Evolutionary conservation across 1,284 basidiomycete genomes (phyloP).

Genomic region (Fomitopsis schrenkii): DNA sequence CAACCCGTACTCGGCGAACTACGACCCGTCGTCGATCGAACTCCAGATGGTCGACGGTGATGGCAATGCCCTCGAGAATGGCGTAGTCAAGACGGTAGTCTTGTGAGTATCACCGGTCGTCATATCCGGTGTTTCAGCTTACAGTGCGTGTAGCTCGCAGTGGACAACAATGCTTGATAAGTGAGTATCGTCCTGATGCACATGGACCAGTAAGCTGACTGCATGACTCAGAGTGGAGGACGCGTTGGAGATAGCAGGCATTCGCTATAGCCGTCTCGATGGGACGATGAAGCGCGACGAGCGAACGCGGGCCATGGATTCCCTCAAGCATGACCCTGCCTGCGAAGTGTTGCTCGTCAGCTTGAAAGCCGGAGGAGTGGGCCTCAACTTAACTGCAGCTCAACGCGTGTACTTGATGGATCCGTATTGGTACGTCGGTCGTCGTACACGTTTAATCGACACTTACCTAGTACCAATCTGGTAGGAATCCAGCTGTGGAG

Average conservation of each 20-base stretch:
- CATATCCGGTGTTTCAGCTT: slow-evolving; percentile 4
- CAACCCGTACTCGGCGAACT: slow-evolving; percentile 85
- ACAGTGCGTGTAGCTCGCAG: slow-evolving; percentile 62
- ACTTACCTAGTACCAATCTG: background rate
- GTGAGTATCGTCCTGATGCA: slow-evolving; percentile 35
- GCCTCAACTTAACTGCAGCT: slow-evolving; percentile 90
- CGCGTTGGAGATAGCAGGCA: slow-evolving; percentile 76
- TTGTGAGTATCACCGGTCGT: slow-evolving; percentile 58
- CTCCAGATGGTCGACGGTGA: slow-evolving; percentile 71
- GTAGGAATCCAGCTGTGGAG: slow-evolving; percentile 94
- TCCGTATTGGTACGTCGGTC: slow-evolving; percentile 78
- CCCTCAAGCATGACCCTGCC: slow-evolving; percentile 77
- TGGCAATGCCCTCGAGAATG: slow-evolving; percentile 66
- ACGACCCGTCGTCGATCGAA: slow-evolving; percentile 67
- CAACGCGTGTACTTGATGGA: slow-evolving; percentile 93
- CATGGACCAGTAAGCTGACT: slow-evolving; percentile 5
- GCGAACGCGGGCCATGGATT: slow-evolving; percentile 85
- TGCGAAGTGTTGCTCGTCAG: slow-evolving; percentile 95
- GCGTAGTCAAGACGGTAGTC: slow-evolving; percentile 82
- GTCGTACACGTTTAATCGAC: background rate
- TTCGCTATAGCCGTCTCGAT: slow-evolving; percentile 88
- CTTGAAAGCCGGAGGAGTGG: slow-evolving; percentile 95
- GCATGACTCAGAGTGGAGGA: slow-evolving; percentile 68
- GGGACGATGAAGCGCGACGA: slow-evolving; percentile 97
- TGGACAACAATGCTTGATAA: slow-evolving; percentile 97